Evolutionary conservation across 208 protist genomes (phyloP), one percentile per base, ranked within the genome.

Genomic region (Crithidia fasciculata): DNA sequence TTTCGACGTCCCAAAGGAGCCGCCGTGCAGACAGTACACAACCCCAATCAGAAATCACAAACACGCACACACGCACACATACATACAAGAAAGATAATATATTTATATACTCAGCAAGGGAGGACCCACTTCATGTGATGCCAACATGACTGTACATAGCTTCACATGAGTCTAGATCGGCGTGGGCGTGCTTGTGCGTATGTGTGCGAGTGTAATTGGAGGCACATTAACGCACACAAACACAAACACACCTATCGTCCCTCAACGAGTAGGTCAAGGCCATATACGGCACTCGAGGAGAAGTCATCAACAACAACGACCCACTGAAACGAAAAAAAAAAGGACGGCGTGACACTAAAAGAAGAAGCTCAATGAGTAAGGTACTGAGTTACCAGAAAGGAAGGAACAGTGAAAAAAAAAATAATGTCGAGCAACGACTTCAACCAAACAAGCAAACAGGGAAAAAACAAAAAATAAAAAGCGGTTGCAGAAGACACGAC

Each of bases 231-330:
- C 28, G 28, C 28, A 28, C 28, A 28, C 28, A 28, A 28, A 28
- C 28, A 28, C 28, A 28, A 28, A 28, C 28, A 28, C 28, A 28
- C 28, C 0, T 1, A 28, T 28, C 28, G 28, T 28, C 28, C 28
- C 28, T 28, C 28, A 28, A 28, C 28, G 28, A 28, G 28, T 28
- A 28, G 28, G 8, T 8, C 37, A 57, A 13, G 10, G 28, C 4
- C 8, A 65, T 53, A 8, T 18, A 19, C 12, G 36, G 5, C 36
- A 57, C 43, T 39, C n/a, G 16, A 45, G 41, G 73, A 43, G 45
- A 69, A 66, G 76, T 76, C 12, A 63, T 68, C 43, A 78, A 63
- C 78, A 55, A 62, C 66, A n/a, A 78, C 65, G 57, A 49, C 43
- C 69, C 49, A 72, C 18, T 54, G 16, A 58, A 58, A 28, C 1